A percentile compares a stretch with the other conserved stretches of the same genome.
Evolutionary conservation across 257 asterid genomes (phyloP).

Genomic region (Mentha longifolia): DNA sequence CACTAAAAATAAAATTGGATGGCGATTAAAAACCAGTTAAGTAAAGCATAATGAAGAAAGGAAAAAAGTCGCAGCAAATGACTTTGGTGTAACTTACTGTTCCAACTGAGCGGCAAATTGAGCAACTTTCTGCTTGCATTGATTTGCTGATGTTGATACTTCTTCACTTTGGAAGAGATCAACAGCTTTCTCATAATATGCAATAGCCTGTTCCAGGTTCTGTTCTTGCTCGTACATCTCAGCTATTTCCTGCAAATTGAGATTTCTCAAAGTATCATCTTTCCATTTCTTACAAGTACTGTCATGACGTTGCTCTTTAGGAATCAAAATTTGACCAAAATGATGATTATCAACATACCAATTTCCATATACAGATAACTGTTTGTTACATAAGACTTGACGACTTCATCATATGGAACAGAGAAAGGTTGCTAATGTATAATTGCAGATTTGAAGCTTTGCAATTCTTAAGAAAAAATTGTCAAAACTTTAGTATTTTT

Average conservation of each 20-base stretch:
- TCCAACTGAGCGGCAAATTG: constrained; percentile 87
- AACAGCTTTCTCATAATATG: constrained; percentile 75
- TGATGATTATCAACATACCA: constrained; percentile 3
- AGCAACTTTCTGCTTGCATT: constrained; percentile 90
- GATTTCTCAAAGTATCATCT: constrained; percentile 4
- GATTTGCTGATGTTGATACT: constrained; percentile 81
- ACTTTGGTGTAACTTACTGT: constrained; percentile 53
- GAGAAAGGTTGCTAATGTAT: neutral
- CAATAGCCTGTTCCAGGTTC: constrained; percentile 77
- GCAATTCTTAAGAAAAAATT: constrained; percentile 3
- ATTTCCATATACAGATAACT: neutral
- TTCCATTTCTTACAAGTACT: constrained; percentile 7
- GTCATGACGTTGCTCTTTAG: constrained; percentile 10
- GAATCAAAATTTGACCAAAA: constrained; percentile 23
- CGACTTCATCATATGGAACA: constrained; percentile 12
- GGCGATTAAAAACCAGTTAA: constrained; percentile 4
- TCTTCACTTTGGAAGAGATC: constrained; percentile 94
- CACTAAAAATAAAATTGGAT: constrained; percentile 5
- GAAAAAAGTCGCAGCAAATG: neutral
- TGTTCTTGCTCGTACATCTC: constrained; percentile 86
- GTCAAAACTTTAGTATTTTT: constrained; percentile 2
- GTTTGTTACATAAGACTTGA: constrained; percentile 1
- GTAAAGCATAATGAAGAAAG: neutral
- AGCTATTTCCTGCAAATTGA: constrained; percentile 75
- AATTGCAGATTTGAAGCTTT: neutral